Conservation (phyloP, 2,329 filamentous ascomycete genomes). For the Fusarium pseudonygamai region DNA sequence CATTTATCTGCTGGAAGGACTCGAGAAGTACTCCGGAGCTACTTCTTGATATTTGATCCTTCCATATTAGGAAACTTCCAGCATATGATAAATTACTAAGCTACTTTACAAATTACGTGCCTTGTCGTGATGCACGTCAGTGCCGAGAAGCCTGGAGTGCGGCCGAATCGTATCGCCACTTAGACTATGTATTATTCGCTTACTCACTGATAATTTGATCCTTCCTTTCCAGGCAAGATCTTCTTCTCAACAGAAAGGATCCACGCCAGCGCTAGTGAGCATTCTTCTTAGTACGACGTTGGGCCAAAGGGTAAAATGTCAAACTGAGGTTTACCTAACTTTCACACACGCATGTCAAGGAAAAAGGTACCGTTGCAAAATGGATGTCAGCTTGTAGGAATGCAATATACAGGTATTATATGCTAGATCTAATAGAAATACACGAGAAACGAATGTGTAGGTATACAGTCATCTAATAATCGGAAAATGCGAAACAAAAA, state of each 20-base stretch:
- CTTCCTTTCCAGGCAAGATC: not conserved
- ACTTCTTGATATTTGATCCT: not conserved
- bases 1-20: too few relatives aligned
- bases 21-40: rapidly evolving
- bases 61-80: not conserved
- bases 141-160: not conserved
- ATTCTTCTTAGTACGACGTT: rapidly evolving
- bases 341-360: too few relatives aligned
- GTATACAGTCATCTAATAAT: too few relatives aligned
- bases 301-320: rapidly evolving
- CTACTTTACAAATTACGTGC: not conserved
- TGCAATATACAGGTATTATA: not conserved
- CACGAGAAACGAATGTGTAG: not conserved
- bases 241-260: rapidly evolving
- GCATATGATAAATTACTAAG: not conserved
- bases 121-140: too few relatives aligned
- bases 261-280: not conserved
- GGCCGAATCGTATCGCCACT: not conserved
- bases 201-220: not conserved
- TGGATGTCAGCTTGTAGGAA: rapidly evolving
- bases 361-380: rapidly evolving
- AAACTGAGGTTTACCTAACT: too few relatives aligned
- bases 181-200: not conserved
- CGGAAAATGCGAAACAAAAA: too few relatives aligned
- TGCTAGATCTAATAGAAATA: not conserved